Conservation (phyloP, 345 rosid species). For the Salix koriyanagi region DNA sequence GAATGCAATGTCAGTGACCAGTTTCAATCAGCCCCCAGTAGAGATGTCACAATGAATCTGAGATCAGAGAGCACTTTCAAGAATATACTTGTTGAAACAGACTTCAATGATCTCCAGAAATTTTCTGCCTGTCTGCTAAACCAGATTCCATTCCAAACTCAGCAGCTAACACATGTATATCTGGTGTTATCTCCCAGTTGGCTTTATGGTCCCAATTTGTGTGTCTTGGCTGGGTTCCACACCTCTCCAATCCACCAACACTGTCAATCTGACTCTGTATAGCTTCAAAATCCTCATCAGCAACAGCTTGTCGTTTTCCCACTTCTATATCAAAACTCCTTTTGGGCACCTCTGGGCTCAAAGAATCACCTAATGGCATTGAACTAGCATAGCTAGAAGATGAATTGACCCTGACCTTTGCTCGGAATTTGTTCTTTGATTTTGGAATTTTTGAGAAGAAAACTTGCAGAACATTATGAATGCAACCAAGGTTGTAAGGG, state of each 20-base stretch:
- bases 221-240: constrained; percentile 45
- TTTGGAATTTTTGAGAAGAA: constrained; percentile 52
- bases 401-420: constrained; percentile 36
- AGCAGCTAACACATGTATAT: constrained; percentile 32
- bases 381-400: constrained; percentile 30
- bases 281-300: constrained; percentile 60
- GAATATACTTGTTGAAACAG: constrained; percentile 1
- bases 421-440: constrained; percentile 58
- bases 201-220: constrained; percentile 23
- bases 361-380: constrained; percentile 26
- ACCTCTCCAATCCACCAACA: constrained; percentile 50
- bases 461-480: constrained; percentile 35
- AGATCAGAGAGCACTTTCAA: constrained; percentile 4
- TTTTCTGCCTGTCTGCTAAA: constrained; percentile 28
- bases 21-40: constrained; percentile 2
- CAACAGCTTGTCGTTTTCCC: constrained; percentile 53
- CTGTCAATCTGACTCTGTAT: constrained; percentile 48
- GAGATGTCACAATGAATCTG: neutral
- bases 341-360: constrained; percentile 42
- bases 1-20: constrained; percentile 8
- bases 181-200: constrained; percentile 48
- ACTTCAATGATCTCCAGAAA: constrained; percentile 18
- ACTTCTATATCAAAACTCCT: constrained; percentile 39
- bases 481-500: constrained; percentile 58
- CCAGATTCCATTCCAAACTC: constrained; percentile 45